Evolutionary conservation across 2,329 filamentous ascomycete species (phyloP).

Genomic region (Arthroderma sp.): DNA sequence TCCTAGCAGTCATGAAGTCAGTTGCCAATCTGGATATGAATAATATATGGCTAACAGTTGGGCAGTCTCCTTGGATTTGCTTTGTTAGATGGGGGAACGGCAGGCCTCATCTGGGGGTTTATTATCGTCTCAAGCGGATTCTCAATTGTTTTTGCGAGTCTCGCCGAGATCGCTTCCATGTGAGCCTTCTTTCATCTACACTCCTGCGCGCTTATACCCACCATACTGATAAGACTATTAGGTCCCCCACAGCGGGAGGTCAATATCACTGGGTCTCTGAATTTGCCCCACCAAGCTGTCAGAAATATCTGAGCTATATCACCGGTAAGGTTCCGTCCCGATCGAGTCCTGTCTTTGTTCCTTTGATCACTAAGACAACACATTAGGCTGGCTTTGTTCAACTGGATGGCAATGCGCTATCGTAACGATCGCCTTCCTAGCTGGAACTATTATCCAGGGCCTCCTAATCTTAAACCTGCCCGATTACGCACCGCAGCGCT

Average conservation of each 20-base stretch:
- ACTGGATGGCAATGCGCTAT: conserved; percentile 38
- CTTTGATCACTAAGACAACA: not conserved
- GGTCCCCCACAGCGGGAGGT: conserved; percentile 32
- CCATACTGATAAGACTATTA: conserved; percentile 10
- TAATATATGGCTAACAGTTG: conserved; percentile 3
- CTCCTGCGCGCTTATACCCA: not conserved
- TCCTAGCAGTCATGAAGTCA: not conserved
- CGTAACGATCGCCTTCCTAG: conserved; percentile 34
- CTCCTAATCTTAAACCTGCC: conserved; percentile 35
- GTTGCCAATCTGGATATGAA: not conserved
- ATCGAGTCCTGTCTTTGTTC: not conserved
- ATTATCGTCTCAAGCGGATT: conserved; percentile 24
- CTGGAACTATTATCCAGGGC: conserved; percentile 36
- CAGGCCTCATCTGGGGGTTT: conserved; percentile 29
- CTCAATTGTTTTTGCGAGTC: conserved; percentile 27
- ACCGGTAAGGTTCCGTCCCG: conserved; percentile 21
- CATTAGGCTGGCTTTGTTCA: conserved; percentile 32
- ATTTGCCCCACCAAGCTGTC: conserved; percentile 32
- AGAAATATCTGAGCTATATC: conserved; percentile 37
- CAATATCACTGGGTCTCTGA: conserved; percentile 35
- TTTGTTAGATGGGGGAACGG: conserved; percentile 28
- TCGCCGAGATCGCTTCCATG: conserved; percentile 37
- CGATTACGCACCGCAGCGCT: conserved; percentile 30
- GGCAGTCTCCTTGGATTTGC: conserved; percentile 22
- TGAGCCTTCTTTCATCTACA: conserved; percentile 14